Conservation (phyloP, 331 rosid species). For the Malus hybrid region DNA sequence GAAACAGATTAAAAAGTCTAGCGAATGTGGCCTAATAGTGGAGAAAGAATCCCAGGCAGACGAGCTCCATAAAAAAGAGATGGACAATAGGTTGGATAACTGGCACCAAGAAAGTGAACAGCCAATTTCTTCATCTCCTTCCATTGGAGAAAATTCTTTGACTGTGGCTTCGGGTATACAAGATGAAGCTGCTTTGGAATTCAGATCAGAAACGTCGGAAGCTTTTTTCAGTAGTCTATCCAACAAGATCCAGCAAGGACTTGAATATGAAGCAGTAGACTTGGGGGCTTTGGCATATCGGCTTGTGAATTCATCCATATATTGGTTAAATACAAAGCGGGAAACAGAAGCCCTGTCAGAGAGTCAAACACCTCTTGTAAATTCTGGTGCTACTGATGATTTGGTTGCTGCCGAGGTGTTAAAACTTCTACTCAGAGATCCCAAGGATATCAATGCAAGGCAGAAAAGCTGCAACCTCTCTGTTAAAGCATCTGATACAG, state of each 20-base stretch:
- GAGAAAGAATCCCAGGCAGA: constrained; percentile 24
- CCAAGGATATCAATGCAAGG: constrained; percentile 58
- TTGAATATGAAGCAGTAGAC: constrained; percentile 60
- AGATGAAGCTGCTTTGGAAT: constrained; percentile 45
- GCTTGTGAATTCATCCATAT: constrained; percentile 60
- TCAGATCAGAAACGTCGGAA: constrained; percentile 41
- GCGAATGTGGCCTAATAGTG: constrained; percentile 1
- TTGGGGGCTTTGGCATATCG: constrained; percentile 62
- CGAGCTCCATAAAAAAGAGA: constrained; percentile 14
- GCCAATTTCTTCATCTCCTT: constrained; percentile 36
- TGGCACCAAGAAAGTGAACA: constrained; percentile 38
- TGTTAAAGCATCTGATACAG: constrained; percentile 34
- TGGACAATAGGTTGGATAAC: constrained; percentile 20
- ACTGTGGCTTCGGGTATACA: constrained; percentile 31
- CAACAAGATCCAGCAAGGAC: constrained; percentile 59
- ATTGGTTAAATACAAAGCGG: constrained; percentile 48
- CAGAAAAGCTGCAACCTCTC: constrained; percentile 36
- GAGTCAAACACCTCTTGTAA: constrained; percentile 21
- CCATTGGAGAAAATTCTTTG: constrained; percentile 35
- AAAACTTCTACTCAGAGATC: constrained; percentile 54
- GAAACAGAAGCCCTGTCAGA: constrained; percentile 29
- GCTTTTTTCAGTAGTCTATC: constrained; percentile 50
- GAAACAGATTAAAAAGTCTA: constrained; percentile 64
- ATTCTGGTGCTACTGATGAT: constrained; percentile 23
- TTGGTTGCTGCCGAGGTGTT: constrained; percentile 35